These are phyloP conservation scores for Termitomyces sp. DNA, from an alignment of 768 basidiomycete genomes.

Conservation along the genomic window DNA sequence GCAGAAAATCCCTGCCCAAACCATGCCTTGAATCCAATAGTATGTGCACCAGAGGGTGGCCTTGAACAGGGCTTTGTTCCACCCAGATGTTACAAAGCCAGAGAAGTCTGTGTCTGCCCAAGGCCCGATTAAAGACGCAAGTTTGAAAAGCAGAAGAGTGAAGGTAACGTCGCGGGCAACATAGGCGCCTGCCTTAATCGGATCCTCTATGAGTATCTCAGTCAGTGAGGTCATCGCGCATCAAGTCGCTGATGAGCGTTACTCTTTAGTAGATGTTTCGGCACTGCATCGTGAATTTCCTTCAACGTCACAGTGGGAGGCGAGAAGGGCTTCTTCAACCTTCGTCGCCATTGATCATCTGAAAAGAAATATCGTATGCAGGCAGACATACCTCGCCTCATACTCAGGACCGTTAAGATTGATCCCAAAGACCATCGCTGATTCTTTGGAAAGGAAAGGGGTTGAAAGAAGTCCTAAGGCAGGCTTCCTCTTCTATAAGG, in stretches of 20 bases:
- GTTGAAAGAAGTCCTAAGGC: background rate
- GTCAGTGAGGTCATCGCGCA: background rate
- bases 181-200: conserved; percentile 39
- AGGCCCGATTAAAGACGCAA: conserved; percentile 42
- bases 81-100: conserved; percentile 32
- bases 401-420: conserved; percentile 39
- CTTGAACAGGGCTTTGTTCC: conserved; percentile 31
- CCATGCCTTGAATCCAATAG: conserved; percentile 52
- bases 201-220: conserved; percentile 28
- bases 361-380: background rate
- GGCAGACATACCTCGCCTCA: conserved; percentile 31
- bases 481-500: conserved; percentile 9
- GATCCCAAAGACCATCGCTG: conserved; percentile 24
- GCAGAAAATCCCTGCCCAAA: conserved; percentile 52
- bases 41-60: conserved; percentile 43
- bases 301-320: conserved; percentile 51
- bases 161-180: conserved; percentile 45
- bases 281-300: conserved; percentile 55
- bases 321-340: conserved; percentile 43
- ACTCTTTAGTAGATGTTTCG: conserved; percentile 49
- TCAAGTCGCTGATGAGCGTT: conserved; percentile 3
- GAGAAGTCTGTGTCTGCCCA: conserved; percentile 38
- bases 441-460: conserved; percentile 8
- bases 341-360: conserved; percentile 15
- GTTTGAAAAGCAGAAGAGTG: conserved; percentile 39